A percentile compares a stretch with the other conserved stretches of the same genome.
Conservation (phyloP, 202 grass and related monocot genomes). For the Hordeum pubiflorum region DNA sequence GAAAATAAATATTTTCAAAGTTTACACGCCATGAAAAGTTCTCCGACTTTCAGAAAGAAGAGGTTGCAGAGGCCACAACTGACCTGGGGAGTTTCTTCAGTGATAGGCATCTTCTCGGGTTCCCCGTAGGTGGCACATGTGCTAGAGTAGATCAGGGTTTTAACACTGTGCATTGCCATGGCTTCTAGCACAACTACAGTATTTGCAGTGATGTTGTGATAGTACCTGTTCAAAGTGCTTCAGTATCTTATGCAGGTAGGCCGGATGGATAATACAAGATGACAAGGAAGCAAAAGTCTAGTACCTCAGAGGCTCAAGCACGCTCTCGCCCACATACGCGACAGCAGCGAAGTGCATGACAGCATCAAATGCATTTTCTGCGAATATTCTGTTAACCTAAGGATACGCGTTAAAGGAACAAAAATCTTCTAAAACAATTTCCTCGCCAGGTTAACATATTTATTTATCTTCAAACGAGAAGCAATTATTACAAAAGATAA, state of each 20-base stretch:
- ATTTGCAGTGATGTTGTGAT: slow-evolving; percentile 93
- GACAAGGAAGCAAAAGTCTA: not conserved
- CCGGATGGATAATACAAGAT: not conserved
- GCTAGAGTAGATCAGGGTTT: slow-evolving; percentile 87
- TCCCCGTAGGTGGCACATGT: slow-evolving; percentile 93
- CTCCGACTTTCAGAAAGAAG: not conserved
- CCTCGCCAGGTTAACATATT: not conserved
- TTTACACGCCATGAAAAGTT: not conserved
- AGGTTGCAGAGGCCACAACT: not conserved
- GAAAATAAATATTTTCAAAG: not conserved
- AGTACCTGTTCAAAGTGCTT: slow-evolving; percentile 55
- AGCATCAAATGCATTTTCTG: slow-evolving; percentile 74
- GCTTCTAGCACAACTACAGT: slow-evolving; percentile 75
- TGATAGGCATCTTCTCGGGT: slow-evolving; percentile 93
- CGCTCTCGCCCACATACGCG: slow-evolving; percentile 75
- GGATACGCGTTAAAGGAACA: slow-evolving; percentile 24
- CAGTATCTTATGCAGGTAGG: not conserved
- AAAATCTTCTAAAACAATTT: not conserved
- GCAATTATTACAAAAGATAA: not conserved
- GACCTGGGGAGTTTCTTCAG: slow-evolving; percentile 92
- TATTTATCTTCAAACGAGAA: not conserved
- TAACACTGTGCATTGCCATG: slow-evolving; percentile 67
- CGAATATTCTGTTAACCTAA: slow-evolving; percentile 63
- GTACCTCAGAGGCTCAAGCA: slow-evolving; percentile 78
- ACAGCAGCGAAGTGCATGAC: slow-evolving; percentile 83